phyloP scores from a whole-genome alignment of 2,329 filamentous ascomycete species.

The Monascus ruber region DNA sequence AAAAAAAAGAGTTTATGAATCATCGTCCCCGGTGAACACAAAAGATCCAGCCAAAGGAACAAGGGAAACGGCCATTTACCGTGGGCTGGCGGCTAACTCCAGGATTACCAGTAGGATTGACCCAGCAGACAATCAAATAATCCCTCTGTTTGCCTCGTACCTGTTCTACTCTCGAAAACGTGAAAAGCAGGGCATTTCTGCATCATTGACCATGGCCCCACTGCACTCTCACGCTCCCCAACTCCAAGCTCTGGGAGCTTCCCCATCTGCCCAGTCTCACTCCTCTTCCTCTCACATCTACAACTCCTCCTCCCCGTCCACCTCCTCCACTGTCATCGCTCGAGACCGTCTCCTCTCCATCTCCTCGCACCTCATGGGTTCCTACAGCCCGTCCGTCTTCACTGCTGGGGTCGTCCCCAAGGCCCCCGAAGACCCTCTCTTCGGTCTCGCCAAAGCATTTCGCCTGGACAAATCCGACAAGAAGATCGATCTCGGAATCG shows the following conservation, averaged over 20 bases:
- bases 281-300: constrained; percentile 2
- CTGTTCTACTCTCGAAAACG: not conserved
- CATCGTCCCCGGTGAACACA: too few relatives aligned
- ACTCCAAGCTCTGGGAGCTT: not conserved
- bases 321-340: constrained; percentile 6
- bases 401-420: constrained; percentile 66
- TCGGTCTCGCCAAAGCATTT: constrained; percentile 83
- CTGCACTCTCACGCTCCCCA: not conserved
- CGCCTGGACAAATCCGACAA: constrained; percentile 61
- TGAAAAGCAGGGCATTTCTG: not conserved
- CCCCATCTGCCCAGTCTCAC: constrained; percentile 6
- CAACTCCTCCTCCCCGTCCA: constrained; percentile 4
- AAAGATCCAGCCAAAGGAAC: too few relatives aligned
- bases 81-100: too few relatives aligned
- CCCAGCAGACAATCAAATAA: not conserved
- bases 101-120: too few relatives aligned
- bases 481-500: constrained; percentile 92
- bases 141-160: not conserved
- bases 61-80: too few relatives aligned
- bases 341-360: constrained; percentile 23
- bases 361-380: constrained; percentile 53
- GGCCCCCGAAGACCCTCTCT: constrained; percentile 89
- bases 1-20: too few relatives aligned
- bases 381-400: constrained; percentile 55
- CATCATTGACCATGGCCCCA: not conserved